These are phyloP conservation scores for Calocybe gangraenosa DNA, from an alignment of 768 basidiomycete genomes.

Conservation along the genomic window DNA sequence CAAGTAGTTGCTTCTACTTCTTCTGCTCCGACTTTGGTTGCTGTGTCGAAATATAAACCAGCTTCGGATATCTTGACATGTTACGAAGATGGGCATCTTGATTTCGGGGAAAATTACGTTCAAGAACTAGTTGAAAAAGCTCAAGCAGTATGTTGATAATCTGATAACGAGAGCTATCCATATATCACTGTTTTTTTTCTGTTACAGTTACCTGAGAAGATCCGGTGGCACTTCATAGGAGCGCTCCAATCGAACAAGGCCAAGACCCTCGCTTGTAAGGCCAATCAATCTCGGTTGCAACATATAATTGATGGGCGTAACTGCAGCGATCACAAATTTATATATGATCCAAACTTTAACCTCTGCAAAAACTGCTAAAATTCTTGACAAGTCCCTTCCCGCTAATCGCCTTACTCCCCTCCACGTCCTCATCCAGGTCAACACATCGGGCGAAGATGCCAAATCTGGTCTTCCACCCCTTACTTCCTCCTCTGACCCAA, in stretches of 20 bases:
- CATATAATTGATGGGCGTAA: background rate
- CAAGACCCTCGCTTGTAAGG: conserved; percentile 78
- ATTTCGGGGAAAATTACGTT: conserved; percentile 98
- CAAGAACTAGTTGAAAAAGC: conserved; percentile 91
- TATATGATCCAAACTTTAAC: conserved; percentile 84
- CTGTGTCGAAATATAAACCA: conserved; percentile 93
- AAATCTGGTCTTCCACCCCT: conserved; percentile 85
- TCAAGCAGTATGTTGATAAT: conserved; percentile 38
- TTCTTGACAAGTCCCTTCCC: conserved; percentile 71
- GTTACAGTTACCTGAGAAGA: conserved; percentile 74
- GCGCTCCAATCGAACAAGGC: conserved; percentile 91
- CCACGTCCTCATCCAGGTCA: conserved; percentile 86
- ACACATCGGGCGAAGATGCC: conserved; percentile 88
- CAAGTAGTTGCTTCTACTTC: conserved; percentile 21
- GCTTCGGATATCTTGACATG: conserved; percentile 82
- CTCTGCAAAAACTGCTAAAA: conserved; percentile 74
- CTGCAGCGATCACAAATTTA: conserved; percentile 81
- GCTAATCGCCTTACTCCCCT: conserved; percentile 54
- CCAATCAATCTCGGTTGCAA: background rate
- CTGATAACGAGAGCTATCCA: too few relatives aligned
- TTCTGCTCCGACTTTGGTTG: conserved; percentile 52
- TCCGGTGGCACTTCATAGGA: conserved; percentile 98
- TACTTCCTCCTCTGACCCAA: conserved; percentile 21
- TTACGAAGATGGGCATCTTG: conserved; percentile 75
- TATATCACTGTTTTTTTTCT: conserved; percentile 1